Conservation (phyloP, 257 asterid genomes). For the Solanum chilense region DNA sequence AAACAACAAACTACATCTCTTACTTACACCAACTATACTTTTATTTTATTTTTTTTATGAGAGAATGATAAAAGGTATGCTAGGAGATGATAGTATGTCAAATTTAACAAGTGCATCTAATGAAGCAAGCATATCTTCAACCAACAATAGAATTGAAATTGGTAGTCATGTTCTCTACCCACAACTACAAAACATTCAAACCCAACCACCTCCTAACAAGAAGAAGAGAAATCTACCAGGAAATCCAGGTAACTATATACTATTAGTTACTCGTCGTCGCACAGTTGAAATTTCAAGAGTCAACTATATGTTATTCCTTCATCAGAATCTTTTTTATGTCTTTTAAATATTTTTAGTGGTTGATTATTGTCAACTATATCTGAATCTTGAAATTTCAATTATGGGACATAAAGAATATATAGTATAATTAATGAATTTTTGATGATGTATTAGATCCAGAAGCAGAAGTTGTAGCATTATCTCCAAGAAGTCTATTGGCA, state of each 20-base stretch:
- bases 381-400: background rate
- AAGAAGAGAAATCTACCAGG: conserved; percentile 70
- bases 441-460: conserved; percentile 36
- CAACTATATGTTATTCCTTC: background rate
- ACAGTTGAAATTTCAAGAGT: background rate
- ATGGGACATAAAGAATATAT: background rate
- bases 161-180: conserved; percentile 6
- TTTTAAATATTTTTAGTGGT: background rate
- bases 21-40: background rate
- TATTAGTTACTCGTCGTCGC: background rate
- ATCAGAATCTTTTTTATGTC: background rate
- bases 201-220: conserved; percentile 29
- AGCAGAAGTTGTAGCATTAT: conserved; percentile 56
- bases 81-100: conserved; percentile 43
- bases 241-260: conserved; percentile 40
- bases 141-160: conserved; percentile 25
- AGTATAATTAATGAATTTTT: too few relatives aligned
- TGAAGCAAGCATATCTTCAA: conserved; percentile 53
- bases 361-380: background rate
- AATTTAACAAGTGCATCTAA: conserved; percentile 66
- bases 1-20: background rate
- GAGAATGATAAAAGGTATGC: conserved; percentile 12
- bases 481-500: conserved; percentile 56
- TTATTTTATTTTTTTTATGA: background rate
- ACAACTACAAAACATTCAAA: conserved; percentile 6